These are phyloP conservation scores for Stephanodiscus minutulus DNA, from an alignment of 108 stramenopile genomes.

Conservation along the genomic window DNA sequence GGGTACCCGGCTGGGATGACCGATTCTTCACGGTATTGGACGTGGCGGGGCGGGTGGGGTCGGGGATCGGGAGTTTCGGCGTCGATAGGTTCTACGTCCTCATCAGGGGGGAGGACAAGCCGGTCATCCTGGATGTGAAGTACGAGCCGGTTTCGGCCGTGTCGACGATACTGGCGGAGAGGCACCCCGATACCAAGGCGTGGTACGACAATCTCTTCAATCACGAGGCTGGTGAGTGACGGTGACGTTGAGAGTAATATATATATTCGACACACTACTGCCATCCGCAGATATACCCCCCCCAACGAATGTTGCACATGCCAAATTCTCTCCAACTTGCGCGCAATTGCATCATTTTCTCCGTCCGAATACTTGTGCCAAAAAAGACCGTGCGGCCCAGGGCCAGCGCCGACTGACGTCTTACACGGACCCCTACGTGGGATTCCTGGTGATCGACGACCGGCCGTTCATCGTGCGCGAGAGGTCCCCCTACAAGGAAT, in stretches of 20 bases:
- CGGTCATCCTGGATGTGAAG: slow-evolving; percentile 67
- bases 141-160: slow-evolving; percentile 56
- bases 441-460: slow-evolving; percentile 50
- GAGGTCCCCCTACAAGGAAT: slow-evolving; percentile 62
- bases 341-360: no score
- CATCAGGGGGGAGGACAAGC: slow-evolving; percentile 49
- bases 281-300: no score
- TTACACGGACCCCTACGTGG: slow-evolving; percentile 63
- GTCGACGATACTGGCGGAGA: slow-evolving; percentile 23
- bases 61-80: slow-evolving; percentile 59
- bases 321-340: not conserved
- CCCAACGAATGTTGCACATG: no score
- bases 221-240: slow-evolving; percentile 38
- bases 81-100: slow-evolving; percentile 71
- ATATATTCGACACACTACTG: no score
- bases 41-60: slow-evolving; percentile 56
- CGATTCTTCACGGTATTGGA: slow-evolving; percentile 57
- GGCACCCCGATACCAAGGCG: slow-evolving; percentile 25
- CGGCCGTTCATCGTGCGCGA: slow-evolving; percentile 57
- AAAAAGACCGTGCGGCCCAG: slow-evolving; percentile 39
- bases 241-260: no score
- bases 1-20: slow-evolving; percentile 54
- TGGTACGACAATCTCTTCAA: slow-evolving; percentile 62
- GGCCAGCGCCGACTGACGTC: slow-evolving; percentile 65
- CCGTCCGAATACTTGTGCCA: no score